These are phyloP conservation scores for Trichomonas gallinae DNA, from an alignment of 208 protist species.

Conservation along the genomic window DNA sequence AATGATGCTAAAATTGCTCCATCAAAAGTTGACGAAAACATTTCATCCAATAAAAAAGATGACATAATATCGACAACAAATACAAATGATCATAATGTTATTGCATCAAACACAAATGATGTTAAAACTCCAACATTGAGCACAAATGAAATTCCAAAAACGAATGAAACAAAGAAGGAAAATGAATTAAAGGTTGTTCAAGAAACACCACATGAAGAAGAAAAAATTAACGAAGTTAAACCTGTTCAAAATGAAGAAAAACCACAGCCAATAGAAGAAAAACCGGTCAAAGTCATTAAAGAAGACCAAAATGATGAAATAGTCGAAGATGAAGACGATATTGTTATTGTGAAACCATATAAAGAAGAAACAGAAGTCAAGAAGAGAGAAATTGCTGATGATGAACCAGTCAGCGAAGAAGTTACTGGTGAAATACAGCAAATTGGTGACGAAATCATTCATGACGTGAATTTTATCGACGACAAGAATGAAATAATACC, in stretches of 20 bases:
- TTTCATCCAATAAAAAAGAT: no score
- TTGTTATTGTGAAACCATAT: neutral
- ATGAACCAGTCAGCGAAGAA: neutral
- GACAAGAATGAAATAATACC: neutral
- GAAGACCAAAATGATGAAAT: neutral
- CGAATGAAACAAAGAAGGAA: neutral
- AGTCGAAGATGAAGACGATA: neutral
- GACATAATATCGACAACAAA: neutral
- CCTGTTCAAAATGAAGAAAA: no score
- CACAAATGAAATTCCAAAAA: no score
- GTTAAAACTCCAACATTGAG: no score
- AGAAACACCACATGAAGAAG: neutral
- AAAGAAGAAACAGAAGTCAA: neutral
- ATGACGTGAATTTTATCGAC: neutral
- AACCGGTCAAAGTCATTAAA: no score
- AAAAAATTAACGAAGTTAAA: neutral
- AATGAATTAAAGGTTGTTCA: neutral
- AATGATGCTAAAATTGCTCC: no score
- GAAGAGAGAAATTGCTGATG: neutral
- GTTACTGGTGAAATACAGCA: neutral
- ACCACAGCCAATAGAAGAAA: no score
- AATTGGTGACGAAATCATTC: neutral
- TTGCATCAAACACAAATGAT: neutral
- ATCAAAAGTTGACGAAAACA: no score
- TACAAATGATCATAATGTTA: neutral